These are phyloP conservation scores for Plasmopara viticola DNA, from an alignment of 352 stramenopile genomes.

Conservation along the genomic window DNA sequence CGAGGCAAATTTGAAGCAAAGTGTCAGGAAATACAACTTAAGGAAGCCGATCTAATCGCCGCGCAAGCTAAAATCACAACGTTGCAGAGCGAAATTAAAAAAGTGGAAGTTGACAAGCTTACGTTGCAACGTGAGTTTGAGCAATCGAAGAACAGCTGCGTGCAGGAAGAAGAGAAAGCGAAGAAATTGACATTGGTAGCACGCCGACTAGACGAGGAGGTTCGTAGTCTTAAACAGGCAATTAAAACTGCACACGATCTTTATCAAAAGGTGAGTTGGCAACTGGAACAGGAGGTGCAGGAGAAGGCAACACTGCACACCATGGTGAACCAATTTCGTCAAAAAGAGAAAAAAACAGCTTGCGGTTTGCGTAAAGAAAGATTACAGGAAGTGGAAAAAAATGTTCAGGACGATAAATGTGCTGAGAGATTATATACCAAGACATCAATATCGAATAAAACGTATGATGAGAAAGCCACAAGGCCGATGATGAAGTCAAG, in stretches of 20 bases:
- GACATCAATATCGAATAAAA: background rate
- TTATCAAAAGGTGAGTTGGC: slow-evolving; percentile 46
- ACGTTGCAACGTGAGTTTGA: slow-evolving; percentile 29
- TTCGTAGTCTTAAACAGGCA: slow-evolving; percentile 47
- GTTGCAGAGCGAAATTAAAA: slow-evolving; percentile 19
- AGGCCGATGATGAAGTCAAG: no score
- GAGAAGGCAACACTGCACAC: slow-evolving; percentile 41
- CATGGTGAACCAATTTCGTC: slow-evolving; percentile 31
- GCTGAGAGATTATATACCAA: slow-evolving; percentile 3
- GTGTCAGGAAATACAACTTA: slow-evolving; percentile 14
- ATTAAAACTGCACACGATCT: slow-evolving; percentile 54
- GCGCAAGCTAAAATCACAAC: slow-evolving; percentile 22
- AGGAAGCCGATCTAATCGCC: slow-evolving; percentile 25
- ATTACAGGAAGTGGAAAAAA: slow-evolving; percentile 35
- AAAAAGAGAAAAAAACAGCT: slow-evolving; percentile 36
- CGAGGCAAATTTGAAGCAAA: slow-evolving; percentile 26
- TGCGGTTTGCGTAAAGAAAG: slow-evolving; percentile 35
- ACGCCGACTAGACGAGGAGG: slow-evolving; percentile 47
- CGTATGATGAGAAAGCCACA: no score
- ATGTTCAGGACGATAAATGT: slow-evolving; percentile 22
- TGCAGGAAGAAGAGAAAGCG: slow-evolving; percentile 50
- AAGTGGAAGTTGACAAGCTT: slow-evolving; percentile 30
- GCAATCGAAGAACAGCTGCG: slow-evolving; percentile 24
- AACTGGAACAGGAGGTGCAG: slow-evolving; percentile 47
- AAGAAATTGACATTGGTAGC: slow-evolving; percentile 32